Conservation (phyloP, 2,329 filamentous ascomycete genomes). For the Apiospora marii region DNA sequence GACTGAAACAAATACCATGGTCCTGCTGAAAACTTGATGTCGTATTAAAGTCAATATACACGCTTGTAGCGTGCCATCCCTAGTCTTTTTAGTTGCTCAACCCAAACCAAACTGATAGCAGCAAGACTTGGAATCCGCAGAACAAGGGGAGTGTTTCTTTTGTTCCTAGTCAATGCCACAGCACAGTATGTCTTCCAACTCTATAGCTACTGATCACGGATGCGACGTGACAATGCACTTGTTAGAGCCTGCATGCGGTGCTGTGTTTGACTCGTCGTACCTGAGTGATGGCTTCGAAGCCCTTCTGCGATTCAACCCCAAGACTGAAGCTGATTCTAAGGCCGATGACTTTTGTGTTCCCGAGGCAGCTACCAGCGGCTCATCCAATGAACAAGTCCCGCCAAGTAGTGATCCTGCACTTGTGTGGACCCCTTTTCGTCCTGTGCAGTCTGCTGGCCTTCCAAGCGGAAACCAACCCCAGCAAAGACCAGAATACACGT, state of each 20-base stretch:
- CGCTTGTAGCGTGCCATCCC: too few relatives aligned
- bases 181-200: not conserved
- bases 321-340: not conserved
- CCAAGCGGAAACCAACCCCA: not conserved
- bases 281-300: not conserved
- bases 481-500: not conserved
- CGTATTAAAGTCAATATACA: too few relatives aligned
- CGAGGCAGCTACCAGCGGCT: not conserved
- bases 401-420: not conserved
- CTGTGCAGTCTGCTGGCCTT: not conserved
- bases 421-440: not conserved
- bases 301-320: not conserved
- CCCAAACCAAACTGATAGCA: too few relatives aligned
- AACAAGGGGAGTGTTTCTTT: not conserved
- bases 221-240: not conserved
- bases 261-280: not conserved
- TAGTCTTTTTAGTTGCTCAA: too few relatives aligned
- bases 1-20: too few relatives aligned
- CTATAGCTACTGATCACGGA: not conserved
- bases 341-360: not conserved
- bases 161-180: not conserved
- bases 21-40: too few relatives aligned
- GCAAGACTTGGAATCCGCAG: too few relatives aligned
- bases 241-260: not conserved
- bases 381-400: not conserved